A percentile compares a stretch with the other conserved stretches of the same genome.
phyloP scores from a whole-genome alignment of 305 asterid genomes.

The Fraxinus angustifolia region DNA sequence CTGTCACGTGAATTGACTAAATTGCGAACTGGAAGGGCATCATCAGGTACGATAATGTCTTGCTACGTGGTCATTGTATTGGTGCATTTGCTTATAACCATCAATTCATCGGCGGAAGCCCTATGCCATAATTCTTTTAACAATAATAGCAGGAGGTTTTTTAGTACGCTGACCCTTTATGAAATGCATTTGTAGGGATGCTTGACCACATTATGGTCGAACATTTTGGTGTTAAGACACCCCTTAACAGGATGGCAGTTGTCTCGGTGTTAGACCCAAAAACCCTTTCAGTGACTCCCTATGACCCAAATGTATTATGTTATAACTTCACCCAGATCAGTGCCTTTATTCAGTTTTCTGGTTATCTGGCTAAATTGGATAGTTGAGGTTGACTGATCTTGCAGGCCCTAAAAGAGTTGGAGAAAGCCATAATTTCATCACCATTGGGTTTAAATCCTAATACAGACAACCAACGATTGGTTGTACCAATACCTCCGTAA shows the following conservation, averaged over 20 bases:
- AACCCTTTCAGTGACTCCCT: slow-evolving; percentile 79
- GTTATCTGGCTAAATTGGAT: background rate
- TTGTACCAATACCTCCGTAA: slow-evolving; percentile 90
- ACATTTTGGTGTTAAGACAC: slow-evolving; percentile 61
- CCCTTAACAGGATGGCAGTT: slow-evolving; percentile 80
- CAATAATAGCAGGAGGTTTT: background rate
- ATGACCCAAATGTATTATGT: slow-evolving; percentile 68
- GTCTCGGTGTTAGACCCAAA: slow-evolving; percentile 83
- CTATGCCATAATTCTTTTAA: background rate
- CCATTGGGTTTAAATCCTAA: slow-evolving; percentile 90
- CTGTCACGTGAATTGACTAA: slow-evolving; percentile 79
- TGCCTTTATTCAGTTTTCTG: background rate
- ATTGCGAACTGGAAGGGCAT: slow-evolving; percentile 88
- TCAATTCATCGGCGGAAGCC: background rate
- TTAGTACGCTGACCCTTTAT: slow-evolving; percentile 7
- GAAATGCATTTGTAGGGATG: slow-evolving; percentile 56
- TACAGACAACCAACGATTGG: slow-evolving; percentile 59
- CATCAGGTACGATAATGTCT: slow-evolving; percentile 47
- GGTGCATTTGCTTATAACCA: background rate
- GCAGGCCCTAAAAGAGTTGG: slow-evolving; percentile 83
- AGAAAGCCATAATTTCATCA: slow-evolving; percentile 79
- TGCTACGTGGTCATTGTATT: background rate
- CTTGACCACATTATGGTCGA: slow-evolving; percentile 93
- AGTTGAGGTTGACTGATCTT: slow-evolving; percentile 19
- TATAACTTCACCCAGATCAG: slow-evolving; percentile 16